Conservation (phyloP, 1,139 yeast genomes). For the Lodderomyces beijingensis region DNA sequence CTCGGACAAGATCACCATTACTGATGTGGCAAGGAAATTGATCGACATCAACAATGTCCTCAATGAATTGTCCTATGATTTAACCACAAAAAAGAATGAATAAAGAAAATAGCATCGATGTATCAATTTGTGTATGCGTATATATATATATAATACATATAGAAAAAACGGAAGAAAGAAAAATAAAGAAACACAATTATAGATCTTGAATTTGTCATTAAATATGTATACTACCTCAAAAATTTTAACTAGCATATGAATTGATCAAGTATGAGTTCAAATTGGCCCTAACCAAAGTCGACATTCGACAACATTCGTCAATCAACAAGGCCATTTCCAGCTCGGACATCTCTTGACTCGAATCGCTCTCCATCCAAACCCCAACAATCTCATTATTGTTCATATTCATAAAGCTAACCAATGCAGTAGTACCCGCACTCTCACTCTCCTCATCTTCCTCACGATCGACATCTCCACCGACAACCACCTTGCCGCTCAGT, state of each 20-base stretch:
- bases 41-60: conserved; percentile 40
- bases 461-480: conserved; percentile 12
- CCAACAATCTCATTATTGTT: conserved; percentile 52
- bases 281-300: conserved; percentile 43
- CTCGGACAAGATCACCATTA: conserved; percentile 30
- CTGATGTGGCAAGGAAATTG: conserved; percentile 36
- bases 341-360: conserved; percentile 23
- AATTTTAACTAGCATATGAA: conserved; percentile 1
- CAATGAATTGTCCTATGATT: conserved; percentile 37
- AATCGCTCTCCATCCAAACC: conserved; percentile 47
- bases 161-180: too few relatives aligned
- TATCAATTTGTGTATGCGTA: not conserved
- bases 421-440: conserved; percentile 34
- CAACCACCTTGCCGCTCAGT: conserved; percentile 15
- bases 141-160: too few relatives aligned
- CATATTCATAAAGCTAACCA: conserved; percentile 53
- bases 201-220: too few relatives aligned
- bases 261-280: conserved; percentile 28
- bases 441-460: too few relatives aligned
- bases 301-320: conserved; percentile 38
- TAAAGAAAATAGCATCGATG: conserved; percentile 14
- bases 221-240: too few relatives aligned
- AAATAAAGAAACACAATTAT: too few relatives aligned
- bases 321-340: conserved; percentile 25
- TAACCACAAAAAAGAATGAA: conserved; percentile 13